Evolutionary conservation across 805 yeast species (phyloP), one percentile per base, ranked within the genome.

Genomic region (Kluyveromyces dobzhanskii): DNA sequence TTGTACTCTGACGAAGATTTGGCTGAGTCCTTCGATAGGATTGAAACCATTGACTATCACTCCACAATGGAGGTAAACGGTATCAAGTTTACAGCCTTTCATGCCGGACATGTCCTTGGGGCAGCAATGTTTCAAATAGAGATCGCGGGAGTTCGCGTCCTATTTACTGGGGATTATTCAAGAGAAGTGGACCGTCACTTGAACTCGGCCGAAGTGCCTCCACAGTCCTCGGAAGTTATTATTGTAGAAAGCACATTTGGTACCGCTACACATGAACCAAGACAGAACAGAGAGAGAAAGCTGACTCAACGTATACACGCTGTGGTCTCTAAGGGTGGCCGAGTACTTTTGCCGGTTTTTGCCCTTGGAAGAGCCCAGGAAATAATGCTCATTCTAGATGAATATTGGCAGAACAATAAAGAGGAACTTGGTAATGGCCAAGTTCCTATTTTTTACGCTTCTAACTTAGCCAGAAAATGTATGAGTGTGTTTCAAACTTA

Each of bases 71-170:
- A 92, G 51, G 84, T 88, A 26, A 94, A 85, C 43, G 98, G 98
- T 38, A 80, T 92, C 41, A 71, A 92, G 54, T 90, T 92, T 66
- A 92, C 98, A 1, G 98, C 98, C 1, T 92, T 82, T 60, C 99
- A 90, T 64, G 99, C 99, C 6, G 99, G 99, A n/a, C 99, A 92
- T 70, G 99, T 92, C 10, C 67, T 92, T 32, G 99, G 99, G 40
- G 97, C 98, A 9, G 96, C 97, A 10, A 92, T 92, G 97, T 92
- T 80, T 60, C 79, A 92, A 48, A 76, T 92, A 35, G 99, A 92
- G 60, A 82, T 92, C 51, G 96, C 95, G 14, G 97, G 97, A 0
- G 65, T 90, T 43, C 84, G 85, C 48, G 71, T 86, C 0, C 61
- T 92, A 37, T 92, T 90, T 57, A 92, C 99, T 0, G 99, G 99